phyloP scores from a whole-genome alignment of 176 grass and related monocot species.

The Avena insularis region DNA sequence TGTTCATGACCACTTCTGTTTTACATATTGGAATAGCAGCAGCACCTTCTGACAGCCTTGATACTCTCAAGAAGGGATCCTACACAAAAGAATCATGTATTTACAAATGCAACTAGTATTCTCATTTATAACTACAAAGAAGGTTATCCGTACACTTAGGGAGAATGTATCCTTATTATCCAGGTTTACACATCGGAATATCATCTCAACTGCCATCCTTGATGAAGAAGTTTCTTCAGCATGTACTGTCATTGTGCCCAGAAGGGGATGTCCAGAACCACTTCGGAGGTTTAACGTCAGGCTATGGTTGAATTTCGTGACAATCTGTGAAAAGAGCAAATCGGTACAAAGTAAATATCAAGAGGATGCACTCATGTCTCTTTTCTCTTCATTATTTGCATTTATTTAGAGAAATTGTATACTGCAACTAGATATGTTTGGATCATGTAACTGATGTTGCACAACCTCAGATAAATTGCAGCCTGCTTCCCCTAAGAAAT shows the following conservation, averaged over 20 bases:
- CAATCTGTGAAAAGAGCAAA: slow-evolving; percentile 62
- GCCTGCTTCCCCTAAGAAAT: slow-evolving; percentile 81
- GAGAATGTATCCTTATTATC: slow-evolving; percentile 91
- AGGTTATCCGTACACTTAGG: slow-evolving; percentile 80
- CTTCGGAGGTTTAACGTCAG: slow-evolving; percentile 68
- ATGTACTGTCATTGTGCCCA: slow-evolving; percentile 72
- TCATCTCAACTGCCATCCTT: slow-evolving; percentile 75
- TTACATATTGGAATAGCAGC: slow-evolving; percentile 83
- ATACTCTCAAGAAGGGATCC: slow-evolving; percentile 95
- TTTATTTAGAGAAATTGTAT: slow-evolving; percentile 11
- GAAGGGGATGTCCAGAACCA: slow-evolving; percentile 44
- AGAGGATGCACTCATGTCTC: neutral
- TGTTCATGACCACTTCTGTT: slow-evolving; percentile 80
- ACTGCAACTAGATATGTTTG: slow-evolving; percentile 32
- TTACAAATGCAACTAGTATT: slow-evolving; percentile 9
- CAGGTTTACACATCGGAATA: slow-evolving; percentile 62
- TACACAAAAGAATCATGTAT: slow-evolving; percentile 49
- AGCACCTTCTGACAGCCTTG: slow-evolving; percentile 70
- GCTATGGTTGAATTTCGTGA: slow-evolving; percentile 74
- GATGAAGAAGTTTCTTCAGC: slow-evolving; percentile 85
- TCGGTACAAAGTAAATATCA: slow-evolving; percentile 27
- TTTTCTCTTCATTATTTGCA: slow-evolving; percentile 18
- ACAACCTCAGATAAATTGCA: slow-evolving; percentile 88
- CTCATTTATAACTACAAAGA: slow-evolving; percentile 10
- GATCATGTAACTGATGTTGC: slow-evolving; percentile 32